Conservation (phyloP, 768 basidiomycete species). For the Trametopsis cervina region DNA sequence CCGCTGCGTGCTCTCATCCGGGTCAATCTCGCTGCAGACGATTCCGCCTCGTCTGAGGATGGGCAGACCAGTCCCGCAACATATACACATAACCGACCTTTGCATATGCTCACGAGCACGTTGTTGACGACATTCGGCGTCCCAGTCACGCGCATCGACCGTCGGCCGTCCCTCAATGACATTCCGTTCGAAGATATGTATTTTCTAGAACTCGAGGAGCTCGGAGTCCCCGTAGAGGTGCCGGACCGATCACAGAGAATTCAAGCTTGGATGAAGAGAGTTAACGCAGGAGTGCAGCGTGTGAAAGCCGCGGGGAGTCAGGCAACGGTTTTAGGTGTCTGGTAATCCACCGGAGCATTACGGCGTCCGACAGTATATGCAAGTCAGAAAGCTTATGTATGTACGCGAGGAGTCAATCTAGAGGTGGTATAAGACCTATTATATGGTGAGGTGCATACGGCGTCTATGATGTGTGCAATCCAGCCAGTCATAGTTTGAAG, state of each 20-base stretch:
- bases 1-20: constrained; percentile 34
- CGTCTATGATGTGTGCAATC: too few species aligned
- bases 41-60: background rate
- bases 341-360: too few species aligned
- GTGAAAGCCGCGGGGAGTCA: constrained; percentile 29
- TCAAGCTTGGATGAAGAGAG: constrained; percentile 26
- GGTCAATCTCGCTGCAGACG: constrained; percentile 16
- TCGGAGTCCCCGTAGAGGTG: constrained; percentile 5
- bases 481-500: too few species aligned
- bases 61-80: constrained; percentile 4
- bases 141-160: constrained; percentile 48
- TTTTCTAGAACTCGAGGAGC: constrained; percentile 49
- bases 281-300: constrained; percentile 30
- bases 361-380: too few species aligned
- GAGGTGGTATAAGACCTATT: too few species aligned
- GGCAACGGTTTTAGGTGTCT: constrained; percentile 39
- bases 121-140: constrained; percentile 35
- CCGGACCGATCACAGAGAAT: background rate
- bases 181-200: constrained; percentile 53
- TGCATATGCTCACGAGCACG: constrained; percentile 18
- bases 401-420: too few species aligned
- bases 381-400: too few species aligned
- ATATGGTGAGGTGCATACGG: too few species aligned
- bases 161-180: constrained; percentile 45
- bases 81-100: constrained; percentile 6